Base-by-base conservation (phyloP, 2,329 filamentous ascomycete species). In the Aaosphaeria arxii region DNA sequence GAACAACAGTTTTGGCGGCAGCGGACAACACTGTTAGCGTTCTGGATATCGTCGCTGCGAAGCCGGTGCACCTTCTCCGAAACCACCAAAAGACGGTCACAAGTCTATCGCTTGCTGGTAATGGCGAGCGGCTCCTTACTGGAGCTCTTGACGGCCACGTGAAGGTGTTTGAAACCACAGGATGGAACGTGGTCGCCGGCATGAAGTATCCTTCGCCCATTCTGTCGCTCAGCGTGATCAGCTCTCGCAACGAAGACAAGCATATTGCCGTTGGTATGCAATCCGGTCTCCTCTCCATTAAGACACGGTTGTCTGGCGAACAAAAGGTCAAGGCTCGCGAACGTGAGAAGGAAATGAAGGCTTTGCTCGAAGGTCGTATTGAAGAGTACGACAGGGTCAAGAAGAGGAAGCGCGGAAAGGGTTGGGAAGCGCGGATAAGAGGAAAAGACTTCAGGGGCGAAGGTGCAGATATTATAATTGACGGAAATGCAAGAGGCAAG, bases 21-120 rank as follows among this genome's bases (percentile, higher is more conserved):
- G 85, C 91, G 13, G 91, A 89, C 49, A 95, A 89, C 64, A 83
- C 88, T 53, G 89, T 99, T 62, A 91, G 88, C 5, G 90, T 99
- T 7, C 80, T 99, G 52, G 94, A 99, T 69, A 81, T 99, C 40
- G 87, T 97, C 11, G 92, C 91, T 43, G 94, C 89, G 29, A 90
- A 89, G 64, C 91, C 92, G 4, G 77, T 96, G 49, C 87, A 91
- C 59, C 78, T 95, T 64, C 86, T 99, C 54, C 86, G 86, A 59
- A 97, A 95, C 68, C 94, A 99, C 72, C 94, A 99, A 67, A 99
- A 97, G 82, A 96, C 94, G 1, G 91, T 99, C 51, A 97, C 94
- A 0, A 86, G 88, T 6, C 79, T 99, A 46, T 86, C 87, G 44
- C 76, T 95, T 32, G 91, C 91, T 6, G 91, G 89, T 40, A 83